These are phyloP conservation scores for Suillus cothurnatus DNA, from an alignment of 768 basidiomycete genomes.

Conservation along the genomic window DNA sequence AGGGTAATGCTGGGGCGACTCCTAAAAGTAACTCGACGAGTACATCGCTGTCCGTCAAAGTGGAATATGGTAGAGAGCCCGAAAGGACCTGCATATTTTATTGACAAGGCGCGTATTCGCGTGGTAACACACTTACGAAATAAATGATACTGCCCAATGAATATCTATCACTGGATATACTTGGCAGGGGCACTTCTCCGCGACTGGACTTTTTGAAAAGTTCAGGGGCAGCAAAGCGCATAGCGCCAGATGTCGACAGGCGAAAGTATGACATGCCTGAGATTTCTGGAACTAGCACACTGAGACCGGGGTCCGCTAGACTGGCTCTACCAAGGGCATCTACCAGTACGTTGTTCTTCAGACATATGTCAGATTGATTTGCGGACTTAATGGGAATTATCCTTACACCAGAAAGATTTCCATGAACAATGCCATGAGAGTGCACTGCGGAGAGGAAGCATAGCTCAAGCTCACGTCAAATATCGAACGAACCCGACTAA, in stretches of 20 bases:
- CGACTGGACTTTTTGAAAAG: conserved; percentile 1
- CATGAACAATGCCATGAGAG: conserved; percentile 2
- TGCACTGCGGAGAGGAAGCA: background rate
- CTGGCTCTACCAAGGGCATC: conserved; percentile 27
- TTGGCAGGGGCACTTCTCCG: conserved; percentile 6
- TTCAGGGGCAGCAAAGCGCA: conserved; percentile 12
- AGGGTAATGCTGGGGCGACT: background rate
- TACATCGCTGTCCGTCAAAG: conserved; percentile 4
- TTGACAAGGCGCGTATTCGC: background rate
- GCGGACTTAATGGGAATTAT: background rate
- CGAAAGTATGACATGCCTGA: conserved; percentile 31
- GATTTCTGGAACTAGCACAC: conserved; percentile 38
- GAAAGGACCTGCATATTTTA: conserved; percentile 7
- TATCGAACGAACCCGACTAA: background rate
- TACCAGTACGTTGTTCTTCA: conserved; percentile 5
- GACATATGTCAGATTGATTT: background rate
- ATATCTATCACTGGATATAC: conserved; percentile 42
- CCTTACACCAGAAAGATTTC: conserved; percentile 2
- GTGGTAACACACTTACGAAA: background rate
- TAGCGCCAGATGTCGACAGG: conserved; percentile 22
- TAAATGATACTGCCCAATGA: conserved; percentile 35
- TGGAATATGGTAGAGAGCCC: conserved; percentile 5
- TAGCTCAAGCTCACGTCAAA: background rate
- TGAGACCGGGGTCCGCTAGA: conserved; percentile 47
- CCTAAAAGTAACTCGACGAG: conserved; percentile 5